Conservation (phyloP, 805 yeast species). For the Ogataea nakhonphanomensis region DNA sequence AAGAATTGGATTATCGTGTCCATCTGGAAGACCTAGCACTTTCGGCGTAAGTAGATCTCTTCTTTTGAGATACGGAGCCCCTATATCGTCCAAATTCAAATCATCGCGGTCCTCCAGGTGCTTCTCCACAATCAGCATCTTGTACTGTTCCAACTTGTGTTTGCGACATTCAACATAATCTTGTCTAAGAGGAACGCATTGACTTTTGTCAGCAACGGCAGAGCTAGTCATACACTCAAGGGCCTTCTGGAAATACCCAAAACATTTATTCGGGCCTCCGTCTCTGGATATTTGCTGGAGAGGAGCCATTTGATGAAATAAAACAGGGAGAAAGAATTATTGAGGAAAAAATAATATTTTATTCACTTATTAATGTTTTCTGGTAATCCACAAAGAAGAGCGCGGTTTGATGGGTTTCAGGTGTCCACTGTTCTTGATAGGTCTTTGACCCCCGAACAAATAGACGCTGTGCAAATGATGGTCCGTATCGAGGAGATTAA, state of each 20-base stretch:
- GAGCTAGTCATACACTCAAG: constrained; percentile 37
- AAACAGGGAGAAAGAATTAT: constrained; percentile 1
- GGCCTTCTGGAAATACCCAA: constrained; percentile 36
- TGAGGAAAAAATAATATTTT: neutral
- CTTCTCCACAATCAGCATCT: constrained; percentile 33
- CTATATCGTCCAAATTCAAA: constrained; percentile 29
- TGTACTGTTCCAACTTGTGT: constrained; percentile 35
- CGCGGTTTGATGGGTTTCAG: constrained; percentile 3
- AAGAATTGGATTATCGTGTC: constrained; percentile 33
- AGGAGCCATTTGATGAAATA: constrained; percentile 26
- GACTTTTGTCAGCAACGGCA: constrained; percentile 28
- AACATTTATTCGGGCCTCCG: constrained; percentile 39
- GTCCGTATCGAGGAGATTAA: constrained; percentile 81
- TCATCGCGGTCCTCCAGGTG: constrained; percentile 31
- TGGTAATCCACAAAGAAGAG: constrained; percentile 2
- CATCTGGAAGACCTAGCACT: constrained; percentile 36
- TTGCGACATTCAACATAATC: constrained; percentile 39
- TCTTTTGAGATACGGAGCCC: constrained; percentile 39
- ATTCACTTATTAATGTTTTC: neutral
- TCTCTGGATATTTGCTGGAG: constrained; percentile 33
- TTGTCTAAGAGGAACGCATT: constrained; percentile 31
- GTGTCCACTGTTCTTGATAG: constrained; percentile 9
- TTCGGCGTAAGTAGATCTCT: constrained; percentile 38
- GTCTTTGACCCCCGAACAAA: constrained; percentile 68
- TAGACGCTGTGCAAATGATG: constrained; percentile 65